Base-by-base conservation (phyloP, 1,284 basidiomycete genomes). In the Fomitopsis schrenkii region DNA sequence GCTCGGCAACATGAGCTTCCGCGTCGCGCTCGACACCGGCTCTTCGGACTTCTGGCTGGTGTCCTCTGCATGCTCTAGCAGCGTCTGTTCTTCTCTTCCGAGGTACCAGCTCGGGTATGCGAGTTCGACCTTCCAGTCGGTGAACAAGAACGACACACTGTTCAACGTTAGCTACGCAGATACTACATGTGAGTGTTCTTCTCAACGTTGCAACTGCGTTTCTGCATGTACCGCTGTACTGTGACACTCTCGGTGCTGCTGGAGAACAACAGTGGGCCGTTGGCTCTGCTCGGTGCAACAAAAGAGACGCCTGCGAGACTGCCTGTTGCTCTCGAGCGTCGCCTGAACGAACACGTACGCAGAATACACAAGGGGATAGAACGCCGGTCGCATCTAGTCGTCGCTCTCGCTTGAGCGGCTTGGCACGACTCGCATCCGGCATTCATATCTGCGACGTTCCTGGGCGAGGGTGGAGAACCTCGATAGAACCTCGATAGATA, bases 41-140 rank as follows among this genome's bases (percentile, higher is more conserved):
- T 92, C 90, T 4, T 80, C 89, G 12, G 88, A 91, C 71, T 70
- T 88, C 19, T 93, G 89, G 90, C 66, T 91, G 17, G 69, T 84
- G 53, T 88, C 89, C 28, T 85, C 88, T 4, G 78, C 70, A 6
- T 92, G 90, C 73, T 71, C 72, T n/a, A 79, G 83, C 6, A 69
- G 69, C 15, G 67, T 77, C 0, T 93, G 90, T 70, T 75, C 76
- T 48, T 68, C 69, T 1, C 75, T 86, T 17, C 91, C 91, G 17
- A 78, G 77, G 61, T 93, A 90, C 71, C 90, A 88, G 17, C 76
- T 91, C 62, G 70, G 71, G 8, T 91, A 88, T 69, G 69, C 79
- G 57, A 91, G 87, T 62, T 79, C 86, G 1, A 84, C 88, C 2
- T 93, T 89, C 66, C 73, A 74, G 41, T 66, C 81, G 0, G 77